Percentiles rank a stretch among this genome's conserved stretches.
Conservation (phyloP, 1,139 yeast genomes). For the Protomyces inouyei region DNA sequence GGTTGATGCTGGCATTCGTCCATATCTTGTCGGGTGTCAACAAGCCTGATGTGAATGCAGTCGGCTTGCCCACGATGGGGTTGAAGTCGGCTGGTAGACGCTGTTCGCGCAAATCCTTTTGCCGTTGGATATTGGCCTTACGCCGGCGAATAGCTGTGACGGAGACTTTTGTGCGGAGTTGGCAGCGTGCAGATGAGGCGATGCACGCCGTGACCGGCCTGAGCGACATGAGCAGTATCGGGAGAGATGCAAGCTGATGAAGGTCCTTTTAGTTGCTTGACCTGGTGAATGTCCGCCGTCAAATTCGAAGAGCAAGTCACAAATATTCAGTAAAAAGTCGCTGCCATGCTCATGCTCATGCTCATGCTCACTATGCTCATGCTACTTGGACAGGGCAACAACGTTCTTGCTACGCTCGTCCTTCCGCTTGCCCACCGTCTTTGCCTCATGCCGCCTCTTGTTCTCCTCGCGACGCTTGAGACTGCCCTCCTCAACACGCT, state of each 20-base stretch:
- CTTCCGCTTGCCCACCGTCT: conserved; percentile 43
- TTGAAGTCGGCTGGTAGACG: conserved; percentile 14
- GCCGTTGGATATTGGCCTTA: conserved; percentile 26
- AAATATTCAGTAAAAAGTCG: not conserved
- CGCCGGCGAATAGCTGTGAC: conserved; percentile 22
- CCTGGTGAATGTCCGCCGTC: no score
- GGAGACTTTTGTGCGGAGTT: not conserved
- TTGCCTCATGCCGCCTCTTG: conserved; percentile 65
- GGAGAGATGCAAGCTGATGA: no score
- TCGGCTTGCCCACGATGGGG: conserved; percentile 16
- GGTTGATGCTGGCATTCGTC: not conserved
- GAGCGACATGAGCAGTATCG: not conserved
- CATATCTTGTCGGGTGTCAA: conserved; percentile 13
- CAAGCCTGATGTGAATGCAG: conserved; percentile 23
- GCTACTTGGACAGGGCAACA: conserved; percentile 16
- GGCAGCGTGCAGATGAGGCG: not conserved
- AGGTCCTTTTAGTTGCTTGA: no score
- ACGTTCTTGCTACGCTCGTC: conserved; percentile 20
- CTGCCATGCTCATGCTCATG: not conserved
- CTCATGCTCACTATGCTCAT: not conserved
- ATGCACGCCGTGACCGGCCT: not conserved
- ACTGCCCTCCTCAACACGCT: conserved; percentile 64
- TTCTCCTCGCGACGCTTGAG: conserved; percentile 77
- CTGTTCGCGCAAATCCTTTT: conserved; percentile 18
- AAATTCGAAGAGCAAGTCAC: not conserved